A percentile compares a stretch with the other conserved stretches of the same genome.
phyloP scores from a whole-genome alignment of 176 grass and related monocot species.

The Panicum miliaceum region DNA sequence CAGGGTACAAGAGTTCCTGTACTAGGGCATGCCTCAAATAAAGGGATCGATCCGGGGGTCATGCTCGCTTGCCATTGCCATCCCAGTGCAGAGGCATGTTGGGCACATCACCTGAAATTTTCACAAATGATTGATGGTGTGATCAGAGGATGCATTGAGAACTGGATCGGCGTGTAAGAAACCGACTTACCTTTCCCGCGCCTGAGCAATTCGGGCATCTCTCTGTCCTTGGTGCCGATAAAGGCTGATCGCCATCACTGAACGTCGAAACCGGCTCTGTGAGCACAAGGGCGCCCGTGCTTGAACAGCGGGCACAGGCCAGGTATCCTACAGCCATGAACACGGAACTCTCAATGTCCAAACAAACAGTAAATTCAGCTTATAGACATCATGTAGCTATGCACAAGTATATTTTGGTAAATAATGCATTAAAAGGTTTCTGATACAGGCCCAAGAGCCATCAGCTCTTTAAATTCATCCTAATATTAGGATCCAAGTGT shows the following conservation, averaged over 20 bases:
- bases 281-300: constrained; percentile 81
- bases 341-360: constrained; percentile 9
- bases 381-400: constrained; percentile 3
- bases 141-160: neutral
- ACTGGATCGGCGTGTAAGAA: neutral
- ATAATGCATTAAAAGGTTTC: neutral
- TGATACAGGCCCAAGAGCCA: neutral
- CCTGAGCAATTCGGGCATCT: constrained; percentile 96
- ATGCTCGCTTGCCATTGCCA: constrained; percentile 99
- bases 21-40: constrained; percentile 39
- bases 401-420: neutral
- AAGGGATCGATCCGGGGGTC: constrained; percentile 97
- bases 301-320: constrained; percentile 95
- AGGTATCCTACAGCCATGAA: constrained; percentile 75
- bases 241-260: constrained; percentile 57
- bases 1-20: constrained; percentile 12
- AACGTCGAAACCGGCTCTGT: constrained; percentile 69
- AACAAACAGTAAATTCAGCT: constrained; percentile 16
- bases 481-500: constrained; percentile 4
- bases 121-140: neutral
- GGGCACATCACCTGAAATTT: constrained; percentile 97
- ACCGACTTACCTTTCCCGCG: constrained; percentile 74
- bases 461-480: neutral
- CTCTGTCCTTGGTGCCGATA: constrained; percentile 76
- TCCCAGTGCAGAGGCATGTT: constrained; percentile 97